These are phyloP conservation scores for Nitzschia sp. DNA, from an alignment of 108 stramenopile genomes.

Conservation along the genomic window DNA sequence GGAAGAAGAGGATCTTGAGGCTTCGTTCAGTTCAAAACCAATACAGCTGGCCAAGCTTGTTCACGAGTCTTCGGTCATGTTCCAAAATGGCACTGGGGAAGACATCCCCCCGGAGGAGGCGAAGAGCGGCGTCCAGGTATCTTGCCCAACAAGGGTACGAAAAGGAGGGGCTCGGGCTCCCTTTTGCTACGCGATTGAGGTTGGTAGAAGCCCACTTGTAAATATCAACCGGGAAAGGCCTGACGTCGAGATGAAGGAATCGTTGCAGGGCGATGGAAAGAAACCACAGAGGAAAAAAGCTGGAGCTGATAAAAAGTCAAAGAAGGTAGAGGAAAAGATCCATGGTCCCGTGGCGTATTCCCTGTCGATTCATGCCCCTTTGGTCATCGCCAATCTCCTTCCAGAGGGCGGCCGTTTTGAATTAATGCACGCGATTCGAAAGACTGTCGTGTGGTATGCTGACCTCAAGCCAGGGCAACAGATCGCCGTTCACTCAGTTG, in stretches of 20 bases:
- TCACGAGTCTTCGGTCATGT: slow-evolving; percentile 75
- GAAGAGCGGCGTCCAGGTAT: slow-evolving; percentile 73
- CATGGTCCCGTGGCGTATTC: slow-evolving; percentile 87
- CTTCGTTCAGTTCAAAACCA: slow-evolving; percentile 62
- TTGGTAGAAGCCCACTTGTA: slow-evolving; percentile 76
- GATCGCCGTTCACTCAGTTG: slow-evolving; percentile 81
- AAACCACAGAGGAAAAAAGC: slow-evolving; percentile 11
- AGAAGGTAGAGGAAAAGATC: slow-evolving; percentile 19
- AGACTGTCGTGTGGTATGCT: slow-evolving; percentile 85
- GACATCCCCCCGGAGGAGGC: slow-evolving; percentile 56
- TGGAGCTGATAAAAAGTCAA: slow-evolving; percentile 7
- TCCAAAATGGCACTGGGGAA: slow-evolving; percentile 42
- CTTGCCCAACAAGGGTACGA: slow-evolving; percentile 38
- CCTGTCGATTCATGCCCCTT: slow-evolving; percentile 86
- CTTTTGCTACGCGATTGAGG: slow-evolving; percentile 87
- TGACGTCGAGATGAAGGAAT: not conserved
- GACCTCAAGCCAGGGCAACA: slow-evolving; percentile 85
- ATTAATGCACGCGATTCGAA: slow-evolving; percentile 79
- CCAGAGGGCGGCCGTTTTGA: slow-evolving; percentile 88
- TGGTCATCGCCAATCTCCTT: slow-evolving; percentile 93
- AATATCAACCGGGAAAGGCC: slow-evolving; percentile 7
- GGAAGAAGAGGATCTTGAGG: slow-evolving; percentile 25
- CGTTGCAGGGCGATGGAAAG: not conserved
- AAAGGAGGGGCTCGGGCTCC: slow-evolving; percentile 45
- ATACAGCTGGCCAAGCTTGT: slow-evolving; percentile 81